These are phyloP conservation scores for Calonectria fujianensis DNA, from an alignment of 2,329 filamentous ascomycete species.

Conservation along the genomic window DNA sequence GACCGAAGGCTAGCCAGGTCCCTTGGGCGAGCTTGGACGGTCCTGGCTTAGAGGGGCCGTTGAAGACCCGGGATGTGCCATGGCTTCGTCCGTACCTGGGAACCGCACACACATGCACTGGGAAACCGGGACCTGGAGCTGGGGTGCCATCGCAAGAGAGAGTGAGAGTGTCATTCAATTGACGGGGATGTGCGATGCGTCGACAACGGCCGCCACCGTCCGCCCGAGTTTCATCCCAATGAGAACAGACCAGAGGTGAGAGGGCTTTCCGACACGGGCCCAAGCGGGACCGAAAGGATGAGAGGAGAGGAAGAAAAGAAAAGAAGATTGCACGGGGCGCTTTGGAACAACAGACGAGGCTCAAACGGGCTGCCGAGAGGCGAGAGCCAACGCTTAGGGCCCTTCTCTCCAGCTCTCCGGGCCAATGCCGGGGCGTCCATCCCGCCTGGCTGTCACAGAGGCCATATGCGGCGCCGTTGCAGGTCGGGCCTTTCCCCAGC, in stretches of 20 bases:
- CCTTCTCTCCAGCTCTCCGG: background rate
- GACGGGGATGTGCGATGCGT: slow-evolving; percentile 35
- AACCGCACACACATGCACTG: background rate
- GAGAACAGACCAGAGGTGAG: slow-evolving; percentile 26
- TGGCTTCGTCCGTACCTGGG: slow-evolving; percentile 21
- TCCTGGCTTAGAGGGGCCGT: slow-evolving; percentile 15
- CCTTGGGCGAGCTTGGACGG: slow-evolving; percentile 25
- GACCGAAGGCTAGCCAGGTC: background rate
- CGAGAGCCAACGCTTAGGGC: slow-evolving; percentile 22
- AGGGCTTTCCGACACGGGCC: slow-evolving; percentile 9
- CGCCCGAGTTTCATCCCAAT: slow-evolving; percentile 32
- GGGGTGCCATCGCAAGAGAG: background rate
- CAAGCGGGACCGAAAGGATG: slow-evolving; percentile 10
- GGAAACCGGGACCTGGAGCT: background rate
- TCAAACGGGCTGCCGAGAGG: slow-evolving; percentile 2
- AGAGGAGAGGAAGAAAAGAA: background rate
- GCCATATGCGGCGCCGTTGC: slow-evolving; percentile 16
- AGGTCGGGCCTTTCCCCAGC: slow-evolving; percentile 30
- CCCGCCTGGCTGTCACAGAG: slow-evolving; percentile 23
- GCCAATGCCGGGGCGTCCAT: slow-evolving; percentile 17
- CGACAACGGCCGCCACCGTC: slow-evolving; percentile 38
- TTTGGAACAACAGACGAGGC: slow-evolving; percentile 21
- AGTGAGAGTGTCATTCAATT: background rate
- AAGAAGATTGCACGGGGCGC: slow-evolving; percentile 9
- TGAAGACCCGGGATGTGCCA: slow-evolving; percentile 5